Base-by-base conservation (phyloP, 2,329 filamentous ascomycete species). In the Pseudocercospora musae region DNA sequence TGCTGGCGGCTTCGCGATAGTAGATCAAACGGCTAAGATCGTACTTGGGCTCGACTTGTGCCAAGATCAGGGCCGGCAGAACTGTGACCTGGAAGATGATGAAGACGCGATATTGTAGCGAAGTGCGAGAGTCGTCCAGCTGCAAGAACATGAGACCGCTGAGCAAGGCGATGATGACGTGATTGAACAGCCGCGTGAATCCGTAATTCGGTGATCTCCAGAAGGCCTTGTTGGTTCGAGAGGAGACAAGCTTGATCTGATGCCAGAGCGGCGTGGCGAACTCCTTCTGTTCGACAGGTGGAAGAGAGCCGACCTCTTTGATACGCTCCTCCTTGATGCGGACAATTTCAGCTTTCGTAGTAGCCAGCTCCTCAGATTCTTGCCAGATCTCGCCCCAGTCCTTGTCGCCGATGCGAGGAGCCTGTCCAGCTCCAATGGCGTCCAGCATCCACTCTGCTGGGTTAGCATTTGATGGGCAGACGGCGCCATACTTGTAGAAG, bases 11-110 rank as follows among this genome's bases (percentile, higher is more conserved):
- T 78, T 96, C 92, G 62, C 92, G 89, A 82, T 93, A 95, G 79
- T 91, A 93, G 66, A 96, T 88, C 72, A 90, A 83, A 48, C 92
- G 86, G 65, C 89, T 88, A 71, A 93, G 81, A 72, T 92, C 88
- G 75, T 90, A 96, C 79, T 92, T 93, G 44, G 89, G 86, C 76
- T 96, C 89, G 58, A 96, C 89, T 72, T 96, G 91, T 0, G 88
- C 87, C 60, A 96, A 86, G 74, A 96, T 91, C 29, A 96, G 81
- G 0, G 90, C 90, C 0, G 92, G 91, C 25, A 96, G 82, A 21
- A 96, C 90, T 0, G 91, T 92, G 57, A 92, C 86, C 62, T 96
- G 91, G 84, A 96, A 96, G 75, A 95, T 90, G 76, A 94, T 86
- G 76, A 96, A 96, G 65, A 96, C 85, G 63, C 89, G 88, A 80